A percentile compares a stretch with the other conserved stretches of the same genome.
phyloP scores from a whole-genome alignment of 202 grass and related monocot genomes.

The Carex sylvatica region DNA sequence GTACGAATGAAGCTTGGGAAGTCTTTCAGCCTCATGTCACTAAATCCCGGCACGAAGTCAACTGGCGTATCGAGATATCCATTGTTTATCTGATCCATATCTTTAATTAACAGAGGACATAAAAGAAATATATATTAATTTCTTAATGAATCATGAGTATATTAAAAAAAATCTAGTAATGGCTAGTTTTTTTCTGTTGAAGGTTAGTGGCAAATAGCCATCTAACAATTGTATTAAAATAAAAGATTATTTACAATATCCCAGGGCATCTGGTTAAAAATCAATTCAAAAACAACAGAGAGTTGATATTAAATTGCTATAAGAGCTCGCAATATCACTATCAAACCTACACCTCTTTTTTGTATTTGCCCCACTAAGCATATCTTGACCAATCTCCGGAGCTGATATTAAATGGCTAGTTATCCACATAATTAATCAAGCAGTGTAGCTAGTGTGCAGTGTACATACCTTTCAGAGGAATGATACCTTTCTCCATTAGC shows the following conservation, averaged over 20 bases:
- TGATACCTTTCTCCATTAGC: slow-evolving; percentile 45
- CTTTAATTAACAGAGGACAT: slow-evolving; percentile 14
- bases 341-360: too few relatives aligned
- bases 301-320: too few relatives aligned
- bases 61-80: slow-evolving; percentile 41
- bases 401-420: too few relatives aligned
- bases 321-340: too few relatives aligned
- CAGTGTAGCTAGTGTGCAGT: background rate
- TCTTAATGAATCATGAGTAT: background rate
- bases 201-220: too few relatives aligned
- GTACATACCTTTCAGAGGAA: slow-evolving; percentile 45
- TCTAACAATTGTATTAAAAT: too few relatives aligned
- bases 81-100: slow-evolving; percentile 44
- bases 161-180: background rate
- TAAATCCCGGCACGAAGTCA: slow-evolving; percentile 42
- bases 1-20: slow-evolving; percentile 46
- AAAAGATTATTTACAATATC: too few relatives aligned
- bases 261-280: too few relatives aligned
- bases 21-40: slow-evolving; percentile 44
- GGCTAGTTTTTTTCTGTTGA: too few relatives aligned
- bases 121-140: background rate
- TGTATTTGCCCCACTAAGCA: too few relatives aligned
- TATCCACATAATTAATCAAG: background rate
- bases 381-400: too few relatives aligned
- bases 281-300: too few relatives aligned